Conservation (phyloP, 495 filamentous ascomycete species). For the Aspergillus cristatus region DNA sequence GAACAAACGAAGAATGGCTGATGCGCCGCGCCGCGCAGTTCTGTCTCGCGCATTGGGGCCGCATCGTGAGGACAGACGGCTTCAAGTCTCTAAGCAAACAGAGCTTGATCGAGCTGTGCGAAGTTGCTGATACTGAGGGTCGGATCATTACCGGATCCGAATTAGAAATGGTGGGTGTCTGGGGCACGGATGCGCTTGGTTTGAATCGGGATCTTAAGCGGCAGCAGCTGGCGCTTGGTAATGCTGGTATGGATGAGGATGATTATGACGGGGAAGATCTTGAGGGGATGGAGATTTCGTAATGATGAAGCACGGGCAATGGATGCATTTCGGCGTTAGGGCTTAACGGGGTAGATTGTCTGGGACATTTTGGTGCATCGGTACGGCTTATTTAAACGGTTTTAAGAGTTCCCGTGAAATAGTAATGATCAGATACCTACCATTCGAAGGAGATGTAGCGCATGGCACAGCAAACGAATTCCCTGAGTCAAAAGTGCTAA, state of each 20-base stretch:
- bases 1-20: constrained; percentile 88
- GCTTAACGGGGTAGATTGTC: too few relatives aligned
- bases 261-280: constrained; percentile 62
- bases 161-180: constrained; percentile 66
- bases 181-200: constrained; percentile 50
- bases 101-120: constrained; percentile 81
- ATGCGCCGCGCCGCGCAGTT: constrained; percentile 77
- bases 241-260: constrained; percentile 48
- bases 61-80: constrained; percentile 78
- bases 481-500: too few relatives aligned
- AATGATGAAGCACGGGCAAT: too few relatives aligned
- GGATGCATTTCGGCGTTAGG: too few relatives aligned
- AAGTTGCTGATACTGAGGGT: constrained; percentile 85
- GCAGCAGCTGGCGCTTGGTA: constrained; percentile 40
- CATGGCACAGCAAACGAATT: too few relatives aligned
- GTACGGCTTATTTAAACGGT: too few relatives aligned
- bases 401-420: too few relatives aligned
- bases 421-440: too few relatives aligned
- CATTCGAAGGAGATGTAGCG: too few relatives aligned
- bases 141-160: constrained; percentile 77
- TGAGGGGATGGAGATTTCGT: constrained; percentile 57
- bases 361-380: too few relatives aligned
- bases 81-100: constrained; percentile 70
- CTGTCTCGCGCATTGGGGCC: constrained; percentile 89
- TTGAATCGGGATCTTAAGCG: constrained; percentile 30